These are phyloP conservation scores for Talaromyces atroroseus DNA, from an alignment of 2,329 filamentous ascomycete genomes.

Conservation along the genomic window DNA sequence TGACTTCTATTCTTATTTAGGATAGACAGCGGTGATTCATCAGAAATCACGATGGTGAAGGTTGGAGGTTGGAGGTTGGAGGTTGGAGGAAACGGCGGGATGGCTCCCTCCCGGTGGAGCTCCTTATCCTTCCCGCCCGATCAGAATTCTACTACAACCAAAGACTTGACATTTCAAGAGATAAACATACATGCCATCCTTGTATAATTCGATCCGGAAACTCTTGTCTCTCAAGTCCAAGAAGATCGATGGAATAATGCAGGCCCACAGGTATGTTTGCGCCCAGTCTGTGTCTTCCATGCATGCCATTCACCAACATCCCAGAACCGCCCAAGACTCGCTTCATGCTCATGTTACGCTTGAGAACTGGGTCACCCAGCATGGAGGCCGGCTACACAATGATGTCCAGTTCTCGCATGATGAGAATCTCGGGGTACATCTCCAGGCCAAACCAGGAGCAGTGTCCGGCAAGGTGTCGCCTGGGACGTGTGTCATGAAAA, in stretches of 20 bases:
- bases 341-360: conserved; percentile 23
- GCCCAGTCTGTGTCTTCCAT: background rate
- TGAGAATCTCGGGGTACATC: conserved; percentile 29
- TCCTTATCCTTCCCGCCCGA: background rate
- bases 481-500: conserved; percentile 32
- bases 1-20: too few species aligned
- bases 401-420: conserved; percentile 30
- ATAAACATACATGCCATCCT: background rate
- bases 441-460: conserved; percentile 28
- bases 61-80: too few species aligned
- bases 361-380: conserved; percentile 26
- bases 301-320: background rate
- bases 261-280: background rate
- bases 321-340: background rate
- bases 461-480: conserved; percentile 18
- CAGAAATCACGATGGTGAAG: too few species aligned
- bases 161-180: too few species aligned
- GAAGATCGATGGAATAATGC: background rate
- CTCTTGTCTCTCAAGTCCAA: background rate
- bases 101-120: too few species aligned
- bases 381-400: conserved; percentile 30
- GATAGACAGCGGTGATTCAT: too few species aligned
- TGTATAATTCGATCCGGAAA: background rate
- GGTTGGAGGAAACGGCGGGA: too few species aligned
- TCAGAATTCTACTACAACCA: background rate